A percentile compares a stretch with the other conserved stretches of the same genome.
These are phyloP conservation scores for Beauveria varroae DNA, from an alignment of 2,329 filamentous ascomycete genomes.

Conservation along the genomic window DNA sequence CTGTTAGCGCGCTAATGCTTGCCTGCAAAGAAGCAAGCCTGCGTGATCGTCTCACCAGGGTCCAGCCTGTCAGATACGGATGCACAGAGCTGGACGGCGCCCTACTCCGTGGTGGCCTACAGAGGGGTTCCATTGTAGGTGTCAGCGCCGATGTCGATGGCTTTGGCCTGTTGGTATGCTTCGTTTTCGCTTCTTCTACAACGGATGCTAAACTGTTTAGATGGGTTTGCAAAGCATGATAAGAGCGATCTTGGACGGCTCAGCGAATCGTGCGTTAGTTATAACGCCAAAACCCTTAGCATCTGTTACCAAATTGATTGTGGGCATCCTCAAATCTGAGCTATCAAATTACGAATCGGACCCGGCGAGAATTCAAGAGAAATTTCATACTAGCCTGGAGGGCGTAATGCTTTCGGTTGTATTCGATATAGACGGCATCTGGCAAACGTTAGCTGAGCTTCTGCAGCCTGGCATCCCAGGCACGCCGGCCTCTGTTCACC, in stretches of 20 bases:
- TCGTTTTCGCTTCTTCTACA: background rate
- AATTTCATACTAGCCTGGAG: constrained; percentile 34
- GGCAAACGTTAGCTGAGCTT: constrained; percentile 48
- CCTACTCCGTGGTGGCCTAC: constrained; percentile 39
- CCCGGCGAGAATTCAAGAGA: background rate
- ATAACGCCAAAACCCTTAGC: constrained; percentile 40
- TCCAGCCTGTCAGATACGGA: constrained; percentile 32
- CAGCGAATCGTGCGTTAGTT: constrained; percentile 29
- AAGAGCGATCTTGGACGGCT: constrained; percentile 26
- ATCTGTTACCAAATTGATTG: constrained; percentile 6
- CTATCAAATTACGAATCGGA: background rate
- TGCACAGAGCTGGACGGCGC: constrained; percentile 41
- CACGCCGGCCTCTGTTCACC: background rate
- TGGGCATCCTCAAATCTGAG: background rate
- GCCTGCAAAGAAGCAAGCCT: constrained; percentile 31
- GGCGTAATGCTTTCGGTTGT: constrained; percentile 47
- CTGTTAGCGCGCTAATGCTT: constrained; percentile 36
- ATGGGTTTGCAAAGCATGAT: constrained; percentile 43
- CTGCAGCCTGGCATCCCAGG: constrained; percentile 16
- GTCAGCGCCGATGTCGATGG: constrained; percentile 42
- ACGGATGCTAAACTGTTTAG: constrained; percentile 19
- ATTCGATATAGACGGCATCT: constrained; percentile 51
- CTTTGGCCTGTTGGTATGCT: constrained; percentile 39
- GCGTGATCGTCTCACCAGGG: constrained; percentile 21
- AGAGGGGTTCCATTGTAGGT: constrained; percentile 45